Base-by-base conservation (phyloP, 306 rosid genomes). In the Citrullus colocynthis region DNA sequence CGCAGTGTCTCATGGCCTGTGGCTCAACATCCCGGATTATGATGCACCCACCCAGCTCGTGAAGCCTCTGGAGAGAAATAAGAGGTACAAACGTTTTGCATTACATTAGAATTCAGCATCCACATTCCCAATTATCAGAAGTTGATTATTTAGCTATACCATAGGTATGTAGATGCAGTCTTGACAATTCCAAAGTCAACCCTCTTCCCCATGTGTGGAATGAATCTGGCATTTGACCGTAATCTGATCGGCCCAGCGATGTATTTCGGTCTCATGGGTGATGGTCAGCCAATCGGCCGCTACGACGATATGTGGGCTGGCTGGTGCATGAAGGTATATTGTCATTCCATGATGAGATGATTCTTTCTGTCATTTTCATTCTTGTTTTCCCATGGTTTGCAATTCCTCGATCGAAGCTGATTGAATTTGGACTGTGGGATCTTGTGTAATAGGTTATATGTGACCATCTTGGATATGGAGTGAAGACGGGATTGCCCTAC, bases 231-330 rank as follows among this genome's bases (percentile, higher is more conserved):
- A 9, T 93, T 93, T 57, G 36, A 93, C 80, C 93, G 97, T 8
- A 88, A 90, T 75, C 91, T 93, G 54, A 93, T 93, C 76, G 97
- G 97, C 80, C 91, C 97, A 51, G 97, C 96, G 15, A 93, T 93
- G 97, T 93, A 93, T 83, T 93, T 93, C 74, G 97, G 97, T 78
- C 97, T 93, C 78, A 90, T 93, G 96, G 97, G 97, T 80, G 97
- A 93, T 66, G 97, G 97, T 81, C 97, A 93, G 80, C 97, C 96
- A 30, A 90, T 93, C 76, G 96, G 96, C 64, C 92, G 97, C 44
- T 93, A 90, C 16, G 96, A 93, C 32, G 97, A 93, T 65, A 93
- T 93, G 97, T 93, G 97, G 97, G 97, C 97, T 66, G 97, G 97
- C 34, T 93, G 97, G 97, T 93, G 97, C 79, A 76, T 89, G 21